A percentile compares a stretch with the other conserved stretches of the same genome.
phyloP scores from a whole-genome alignment of 305 asterid genomes.

The Solanum hybrid region DNA sequence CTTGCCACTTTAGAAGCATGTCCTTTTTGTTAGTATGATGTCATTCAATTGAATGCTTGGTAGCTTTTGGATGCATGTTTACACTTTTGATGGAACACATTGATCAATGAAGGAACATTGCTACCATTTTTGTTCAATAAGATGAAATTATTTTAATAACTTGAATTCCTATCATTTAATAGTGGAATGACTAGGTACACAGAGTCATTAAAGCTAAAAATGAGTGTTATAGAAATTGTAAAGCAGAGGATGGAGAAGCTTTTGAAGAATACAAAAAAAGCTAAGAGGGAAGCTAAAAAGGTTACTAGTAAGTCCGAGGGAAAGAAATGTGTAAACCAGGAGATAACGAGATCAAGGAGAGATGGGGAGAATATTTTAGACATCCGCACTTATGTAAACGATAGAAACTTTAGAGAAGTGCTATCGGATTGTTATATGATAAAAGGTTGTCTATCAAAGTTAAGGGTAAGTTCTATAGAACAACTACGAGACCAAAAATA shows the following conservation, averaged over 20 bases:
- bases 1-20: neutral
- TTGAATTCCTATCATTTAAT: neutral
- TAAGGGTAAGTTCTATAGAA: neutral
- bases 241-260: neutral
- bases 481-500: too few species aligned
- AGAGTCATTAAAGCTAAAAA: neutral
- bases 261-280: neutral
- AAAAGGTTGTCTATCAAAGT: neutral
- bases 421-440: neutral
- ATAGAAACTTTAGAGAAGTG: neutral
- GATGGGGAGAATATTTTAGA: too few species aligned
- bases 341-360: too few species aligned
- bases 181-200: neutral
- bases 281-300: neutral
- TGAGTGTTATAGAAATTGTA: neutral
- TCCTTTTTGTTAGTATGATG: neutral
- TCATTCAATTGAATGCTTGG: neutral
- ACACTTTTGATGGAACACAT: neutral
- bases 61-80: neutral
- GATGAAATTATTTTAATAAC: neutral
- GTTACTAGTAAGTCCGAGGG: neutral
- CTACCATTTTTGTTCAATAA: neutral
- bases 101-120: neutral
- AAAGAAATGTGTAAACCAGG: neutral
- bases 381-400: too few species aligned